Conservation (phyloP, 495 filamentous ascomycete genomes). For the Hypoxylon fragiforme region DNA sequence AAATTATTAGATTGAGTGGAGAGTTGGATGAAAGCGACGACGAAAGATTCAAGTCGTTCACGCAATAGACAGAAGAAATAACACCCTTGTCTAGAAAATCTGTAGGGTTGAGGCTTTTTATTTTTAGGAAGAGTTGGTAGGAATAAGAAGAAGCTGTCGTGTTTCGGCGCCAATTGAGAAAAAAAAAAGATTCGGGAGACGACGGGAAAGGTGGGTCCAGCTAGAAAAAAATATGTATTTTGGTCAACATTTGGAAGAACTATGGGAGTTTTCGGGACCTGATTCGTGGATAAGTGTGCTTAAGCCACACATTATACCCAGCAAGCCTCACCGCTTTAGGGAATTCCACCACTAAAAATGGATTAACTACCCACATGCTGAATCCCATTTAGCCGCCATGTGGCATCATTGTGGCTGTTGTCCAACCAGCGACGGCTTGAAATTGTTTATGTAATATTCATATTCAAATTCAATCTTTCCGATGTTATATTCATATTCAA, state of each 20-base stretch:
- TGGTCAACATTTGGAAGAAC: background rate
- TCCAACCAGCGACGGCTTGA: too few relatives aligned
- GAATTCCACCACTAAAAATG: constrained; percentile 18
- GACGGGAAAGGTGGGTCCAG: constrained; percentile 23
- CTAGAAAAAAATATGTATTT: constrained; percentile 9
- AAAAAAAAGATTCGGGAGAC: constrained; percentile 24
- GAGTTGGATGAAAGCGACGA: constrained; percentile 28
- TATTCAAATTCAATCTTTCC: too few relatives aligned
- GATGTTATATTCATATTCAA: too few relatives aligned
- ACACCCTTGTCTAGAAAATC: constrained; percentile 1
- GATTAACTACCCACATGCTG: constrained; percentile 21
- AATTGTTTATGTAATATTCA: too few relatives aligned
- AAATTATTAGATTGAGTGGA: constrained; percentile 42
- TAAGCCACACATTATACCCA: constrained; percentile 19
- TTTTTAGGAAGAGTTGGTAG: constrained; percentile 23
- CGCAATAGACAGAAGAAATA: constrained; percentile 14
- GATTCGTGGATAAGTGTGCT: constrained; percentile 27
- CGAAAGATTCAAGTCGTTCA: constrained; percentile 31
- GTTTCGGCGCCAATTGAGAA: constrained; percentile 36
- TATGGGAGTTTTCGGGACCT: constrained; percentile 23
- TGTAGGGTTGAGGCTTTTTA: constrained; percentile 34
- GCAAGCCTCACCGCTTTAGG: constrained; percentile 18
- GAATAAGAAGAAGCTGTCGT: constrained; percentile 19
- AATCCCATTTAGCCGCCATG: constrained; percentile 28
- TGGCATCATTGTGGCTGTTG: constrained; percentile 3